These are phyloP conservation scores for Lignosus rhinocerotis DNA, from an alignment of 1,284 basidiomycete species.

Conservation along the genomic window DNA sequence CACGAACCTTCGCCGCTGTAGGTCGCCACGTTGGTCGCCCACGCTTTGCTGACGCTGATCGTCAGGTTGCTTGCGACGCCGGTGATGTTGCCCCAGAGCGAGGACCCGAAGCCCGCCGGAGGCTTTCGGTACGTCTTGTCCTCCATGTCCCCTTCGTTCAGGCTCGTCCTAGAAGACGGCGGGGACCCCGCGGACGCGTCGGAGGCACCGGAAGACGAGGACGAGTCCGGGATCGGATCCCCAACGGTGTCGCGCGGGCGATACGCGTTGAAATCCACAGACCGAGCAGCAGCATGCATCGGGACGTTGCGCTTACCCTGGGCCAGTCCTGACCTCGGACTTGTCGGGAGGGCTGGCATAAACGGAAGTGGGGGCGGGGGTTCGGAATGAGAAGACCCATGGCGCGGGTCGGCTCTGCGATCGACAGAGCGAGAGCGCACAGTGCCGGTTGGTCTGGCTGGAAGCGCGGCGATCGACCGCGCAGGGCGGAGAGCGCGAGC, in stretches of 20 bases:
- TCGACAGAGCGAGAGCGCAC: conserved; percentile 26
- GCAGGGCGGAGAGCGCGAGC: conserved; percentile 27
- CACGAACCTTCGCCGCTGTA: conserved; percentile 52
- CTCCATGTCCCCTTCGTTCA: conserved; percentile 37
- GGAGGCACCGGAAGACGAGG: conserved; percentile 16
- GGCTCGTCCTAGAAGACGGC: conserved; percentile 47
- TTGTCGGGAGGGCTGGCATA: conserved; percentile 27
- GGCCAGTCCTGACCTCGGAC: conserved; percentile 1
- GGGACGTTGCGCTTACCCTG: background rate
- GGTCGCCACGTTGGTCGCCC: conserved; percentile 45
- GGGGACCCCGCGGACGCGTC: conserved; percentile 11
- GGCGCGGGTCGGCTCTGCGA: conserved; percentile 13
- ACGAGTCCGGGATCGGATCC: conserved; percentile 15
- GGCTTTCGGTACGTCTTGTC: conserved; percentile 12
- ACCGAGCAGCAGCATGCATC: conserved; percentile 4
- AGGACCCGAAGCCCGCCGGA: conserved; percentile 40
- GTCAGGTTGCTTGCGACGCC: conserved; percentile 54
- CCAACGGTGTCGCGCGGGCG: background rate
- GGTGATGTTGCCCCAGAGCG: conserved; percentile 58
- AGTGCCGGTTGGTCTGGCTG: conserved; percentile 12
- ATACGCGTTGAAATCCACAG: conserved; percentile 12
- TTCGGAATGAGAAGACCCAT: conserved; percentile 5
- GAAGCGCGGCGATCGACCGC: conserved; percentile 29
- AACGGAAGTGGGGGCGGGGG: conserved; percentile 19
- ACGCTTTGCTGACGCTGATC: conserved; percentile 58